These are phyloP conservation scores for Boletus semigastroideus DNA, from an alignment of 1,284 basidiomycete species.

Conservation along the genomic window DNA sequence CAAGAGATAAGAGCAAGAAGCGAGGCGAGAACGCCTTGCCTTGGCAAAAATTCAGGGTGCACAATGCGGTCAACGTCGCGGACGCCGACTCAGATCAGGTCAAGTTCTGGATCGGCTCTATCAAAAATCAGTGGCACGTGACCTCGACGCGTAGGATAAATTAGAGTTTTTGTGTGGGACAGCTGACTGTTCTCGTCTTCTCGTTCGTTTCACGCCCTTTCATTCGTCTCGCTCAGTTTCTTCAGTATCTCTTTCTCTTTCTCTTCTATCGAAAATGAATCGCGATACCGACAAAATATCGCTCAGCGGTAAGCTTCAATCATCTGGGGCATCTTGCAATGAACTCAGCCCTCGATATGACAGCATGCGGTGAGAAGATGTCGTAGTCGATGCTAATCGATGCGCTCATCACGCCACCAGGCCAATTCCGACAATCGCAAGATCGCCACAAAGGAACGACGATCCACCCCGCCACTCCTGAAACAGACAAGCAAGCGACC, in stretches of 20 bases:
- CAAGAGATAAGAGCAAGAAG: slow-evolving; percentile 1
- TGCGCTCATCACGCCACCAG: slow-evolving; percentile 14
- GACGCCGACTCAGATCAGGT: background rate
- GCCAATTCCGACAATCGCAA: slow-evolving; percentile 12
- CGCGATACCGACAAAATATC: slow-evolving; percentile 24
- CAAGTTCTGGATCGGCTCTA: background rate
- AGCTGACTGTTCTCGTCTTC: slow-evolving; percentile 1
- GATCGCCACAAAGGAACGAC: slow-evolving; percentile 5
- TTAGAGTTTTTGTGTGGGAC: slow-evolving; percentile 15
- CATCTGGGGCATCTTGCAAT: background rate
- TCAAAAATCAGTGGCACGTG: slow-evolving; percentile 32
- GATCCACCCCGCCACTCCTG: background rate
- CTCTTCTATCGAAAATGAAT: slow-evolving; percentile 21
- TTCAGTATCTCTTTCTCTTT: slow-evolving; percentile 6
- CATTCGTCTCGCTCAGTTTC: slow-evolving; percentile 12
- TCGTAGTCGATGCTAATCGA: background rate
- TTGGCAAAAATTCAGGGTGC: slow-evolving; percentile 1
- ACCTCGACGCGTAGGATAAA: slow-evolving; percentile 35
- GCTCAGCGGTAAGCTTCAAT: slow-evolving; percentile 16
- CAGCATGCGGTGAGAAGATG: slow-evolving; percentile 20
- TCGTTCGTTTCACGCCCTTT: slow-evolving; percentile 26
- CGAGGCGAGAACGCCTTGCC: slow-evolving; percentile 9
- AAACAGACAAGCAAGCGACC: slow-evolving; percentile 13
- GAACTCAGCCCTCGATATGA: background rate
- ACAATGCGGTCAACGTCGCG: slow-evolving; percentile 6